phyloP scores from a whole-genome alignment of 2,329 filamentous ascomycete genomes.

The Epichloe uncinata region DNA sequence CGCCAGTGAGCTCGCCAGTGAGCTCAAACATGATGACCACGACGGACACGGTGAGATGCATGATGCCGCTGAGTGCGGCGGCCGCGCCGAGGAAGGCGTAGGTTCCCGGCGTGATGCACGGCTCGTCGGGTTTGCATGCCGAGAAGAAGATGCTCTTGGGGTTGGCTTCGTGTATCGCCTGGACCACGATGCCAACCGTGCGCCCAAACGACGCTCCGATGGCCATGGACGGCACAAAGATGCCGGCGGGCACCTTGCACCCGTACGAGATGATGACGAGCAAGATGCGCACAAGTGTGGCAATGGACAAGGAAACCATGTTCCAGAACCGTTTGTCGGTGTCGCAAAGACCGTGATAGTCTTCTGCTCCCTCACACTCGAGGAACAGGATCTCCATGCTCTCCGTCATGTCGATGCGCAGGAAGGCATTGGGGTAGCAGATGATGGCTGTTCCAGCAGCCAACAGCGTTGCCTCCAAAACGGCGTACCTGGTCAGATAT shows the following conservation, averaged over 20 bases:
- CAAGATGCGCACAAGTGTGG: constrained; percentile 67
- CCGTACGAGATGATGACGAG: constrained; percentile 94
- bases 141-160: constrained; percentile 77
- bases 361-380: constrained; percentile 80
- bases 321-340: constrained; percentile 61
- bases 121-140: constrained; percentile 77
- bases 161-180: constrained; percentile 73
- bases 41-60: constrained; percentile 94
- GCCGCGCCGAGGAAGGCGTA: constrained; percentile 92
- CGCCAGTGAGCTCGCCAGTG: constrained; percentile 96
- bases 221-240: constrained; percentile 97
- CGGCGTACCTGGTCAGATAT: constrained; percentile 70
- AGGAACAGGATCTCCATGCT: constrained; percentile 97
- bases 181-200: constrained; percentile 87
- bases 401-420: constrained; percentile 97
- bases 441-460: constrained; percentile 75
- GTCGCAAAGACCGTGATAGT: constrained; percentile 85
- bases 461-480: constrained; percentile 74
- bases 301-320: constrained; percentile 62
- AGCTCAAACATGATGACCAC: constrained; percentile 99
- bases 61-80: constrained; percentile 85
- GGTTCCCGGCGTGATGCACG: constrained; percentile 93
- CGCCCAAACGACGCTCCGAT: constrained; percentile 89
- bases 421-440: constrained; percentile 93
- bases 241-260: constrained; percentile 93